Evolutionary conservation across 352 stramenopile species (phyloP).

Genomic region (Pythium rishiriense): DNA sequence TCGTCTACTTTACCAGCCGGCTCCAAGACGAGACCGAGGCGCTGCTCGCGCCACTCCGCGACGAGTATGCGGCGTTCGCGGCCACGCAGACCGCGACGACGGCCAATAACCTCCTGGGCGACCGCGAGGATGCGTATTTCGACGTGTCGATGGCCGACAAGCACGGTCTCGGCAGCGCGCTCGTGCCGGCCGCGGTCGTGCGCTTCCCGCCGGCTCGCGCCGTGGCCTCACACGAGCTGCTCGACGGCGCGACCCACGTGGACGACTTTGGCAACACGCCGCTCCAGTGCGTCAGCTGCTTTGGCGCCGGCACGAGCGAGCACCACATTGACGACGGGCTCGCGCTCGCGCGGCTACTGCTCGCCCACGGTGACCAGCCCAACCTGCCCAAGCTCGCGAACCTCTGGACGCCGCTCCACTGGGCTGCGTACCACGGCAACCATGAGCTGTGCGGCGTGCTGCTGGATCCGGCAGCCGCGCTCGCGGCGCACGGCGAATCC

Average conservation of each 20-base stretch:
- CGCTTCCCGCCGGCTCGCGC: conserved; percentile 42
- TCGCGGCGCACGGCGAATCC: too few species aligned
- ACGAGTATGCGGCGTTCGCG: conserved; percentile 20
- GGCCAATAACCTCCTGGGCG: neutral
- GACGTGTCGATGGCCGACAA: conserved; percentile 50
- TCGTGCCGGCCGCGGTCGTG: conserved; percentile 50
- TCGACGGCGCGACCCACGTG: conserved; percentile 47
- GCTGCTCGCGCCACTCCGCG: conserved; percentile 44
- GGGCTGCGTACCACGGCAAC: conserved; percentile 75
- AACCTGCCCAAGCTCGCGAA: conserved; percentile 70
- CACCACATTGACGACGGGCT: conserved; percentile 66
- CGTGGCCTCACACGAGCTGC: conserved; percentile 45
- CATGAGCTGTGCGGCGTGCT: conserved; percentile 61
- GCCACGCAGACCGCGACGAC: neutral
- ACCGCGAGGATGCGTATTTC: conserved; percentile 28
- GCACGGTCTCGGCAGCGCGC: conserved; percentile 27
- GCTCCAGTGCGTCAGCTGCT: conserved; percentile 77
- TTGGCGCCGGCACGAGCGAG: conserved; percentile 62
- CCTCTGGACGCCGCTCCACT: conserved; percentile 76
- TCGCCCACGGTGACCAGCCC: conserved; percentile 64
- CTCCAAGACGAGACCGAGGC: conserved; percentile 39
- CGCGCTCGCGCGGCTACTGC: conserved; percentile 57
- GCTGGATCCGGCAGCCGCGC: conserved; percentile 34
- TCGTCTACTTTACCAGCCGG: conserved; percentile 70
- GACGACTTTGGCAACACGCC: conserved; percentile 83